Evolutionary conservation across 108 stramenopile species (phyloP).

Genomic region (Nitzschia inconspicua): DNA sequence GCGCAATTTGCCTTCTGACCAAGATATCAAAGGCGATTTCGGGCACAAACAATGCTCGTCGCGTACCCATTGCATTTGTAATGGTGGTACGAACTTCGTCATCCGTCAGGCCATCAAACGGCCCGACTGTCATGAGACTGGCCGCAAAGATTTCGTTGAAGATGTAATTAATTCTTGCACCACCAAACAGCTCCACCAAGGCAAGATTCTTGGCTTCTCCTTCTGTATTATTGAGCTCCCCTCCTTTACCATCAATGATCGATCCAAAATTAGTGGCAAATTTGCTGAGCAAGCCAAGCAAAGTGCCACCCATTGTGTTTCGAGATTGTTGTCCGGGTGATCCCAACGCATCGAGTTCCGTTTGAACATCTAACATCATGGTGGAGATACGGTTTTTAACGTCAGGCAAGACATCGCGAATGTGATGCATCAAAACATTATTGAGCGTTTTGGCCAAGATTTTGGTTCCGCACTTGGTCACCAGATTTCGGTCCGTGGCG

Average conservation of each 20-base stretch:
- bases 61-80: slow-evolving; percentile 91
- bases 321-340: slow-evolving; percentile 39
- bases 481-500: slow-evolving; percentile 48
- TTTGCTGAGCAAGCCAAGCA: slow-evolving; percentile 88
- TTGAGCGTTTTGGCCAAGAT: slow-evolving; percentile 84
- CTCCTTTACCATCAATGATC: slow-evolving; percentile 87
- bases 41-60: slow-evolving; percentile 94
- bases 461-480: slow-evolving; percentile 69
- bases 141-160: slow-evolving; percentile 92
- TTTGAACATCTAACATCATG: slow-evolving; percentile 88
- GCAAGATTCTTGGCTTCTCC: slow-evolving; percentile 31
- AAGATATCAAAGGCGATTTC: slow-evolving; percentile 96
- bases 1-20: slow-evolving; percentile 88
- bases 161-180: slow-evolving; percentile 92
- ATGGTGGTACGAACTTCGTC: slow-evolving; percentile 98
- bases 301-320: slow-evolving; percentile 62
- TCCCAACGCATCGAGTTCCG: slow-evolving; percentile 86
- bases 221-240: slow-evolving; percentile 19
- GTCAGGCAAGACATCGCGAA: slow-evolving; percentile 95
- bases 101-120: slow-evolving; percentile 93
- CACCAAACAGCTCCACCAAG: slow-evolving; percentile 93
- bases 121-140: slow-evolving; percentile 82
- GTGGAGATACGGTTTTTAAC: slow-evolving; percentile 86
- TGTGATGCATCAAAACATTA: slow-evolving; percentile 94
- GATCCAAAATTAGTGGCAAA: slow-evolving; percentile 89